Percentiles rank a stretch among this genome's conserved stretches.
Evolutionary conservation across 78 protist genomes (phyloP).

Genomic region (Anaeramoeba ignava): DNA sequence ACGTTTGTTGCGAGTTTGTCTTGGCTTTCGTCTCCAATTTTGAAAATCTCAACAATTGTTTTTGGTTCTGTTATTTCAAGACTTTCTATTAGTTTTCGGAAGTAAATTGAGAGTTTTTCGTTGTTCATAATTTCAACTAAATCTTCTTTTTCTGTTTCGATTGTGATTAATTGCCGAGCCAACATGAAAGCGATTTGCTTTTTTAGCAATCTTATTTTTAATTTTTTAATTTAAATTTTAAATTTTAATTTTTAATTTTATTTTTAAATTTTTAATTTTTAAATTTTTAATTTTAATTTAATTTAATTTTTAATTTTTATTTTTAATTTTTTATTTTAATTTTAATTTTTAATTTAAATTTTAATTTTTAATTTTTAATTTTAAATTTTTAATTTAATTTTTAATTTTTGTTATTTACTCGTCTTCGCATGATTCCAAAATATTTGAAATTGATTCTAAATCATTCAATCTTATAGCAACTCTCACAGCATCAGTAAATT

Average conservation of each 20-base stretch:
- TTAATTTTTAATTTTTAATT: too few relatives aligned
- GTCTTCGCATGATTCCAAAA: conserved; percentile 9
- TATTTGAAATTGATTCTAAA: neutral
- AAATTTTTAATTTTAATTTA: too few relatives aligned
- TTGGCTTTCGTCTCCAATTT: too few relatives aligned
- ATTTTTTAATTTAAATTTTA: conserved; percentile 3
- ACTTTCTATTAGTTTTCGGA: conserved; percentile 50
- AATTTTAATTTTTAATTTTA: too few relatives aligned
- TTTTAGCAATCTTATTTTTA: neutral
- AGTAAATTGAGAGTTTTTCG: conserved; percentile 48
- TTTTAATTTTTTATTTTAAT: too few relatives aligned
- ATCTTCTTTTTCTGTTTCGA: conserved; percentile 17
- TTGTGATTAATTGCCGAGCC: conserved; percentile 36
- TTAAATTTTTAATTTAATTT: too few relatives aligned
- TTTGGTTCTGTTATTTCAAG: too few relatives aligned
- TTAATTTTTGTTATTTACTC: neutral
- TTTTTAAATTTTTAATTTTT: too few relatives aligned
- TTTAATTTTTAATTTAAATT: too few relatives aligned
- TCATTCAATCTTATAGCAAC: conserved; percentile 26
- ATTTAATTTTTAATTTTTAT: too few relatives aligned
- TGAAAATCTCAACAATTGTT: too few relatives aligned
- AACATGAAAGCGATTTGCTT: conserved; percentile 70
- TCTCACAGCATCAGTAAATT: conserved; percentile 28
- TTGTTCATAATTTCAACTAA: conserved; percentile 47
- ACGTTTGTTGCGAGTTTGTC: too few relatives aligned